A percentile compares a stretch with the other conserved stretches of the same genome.
phyloP scores from a whole-genome alignment of 108 stramenopile genomes.

The Nitzschia sp. region DNA sequence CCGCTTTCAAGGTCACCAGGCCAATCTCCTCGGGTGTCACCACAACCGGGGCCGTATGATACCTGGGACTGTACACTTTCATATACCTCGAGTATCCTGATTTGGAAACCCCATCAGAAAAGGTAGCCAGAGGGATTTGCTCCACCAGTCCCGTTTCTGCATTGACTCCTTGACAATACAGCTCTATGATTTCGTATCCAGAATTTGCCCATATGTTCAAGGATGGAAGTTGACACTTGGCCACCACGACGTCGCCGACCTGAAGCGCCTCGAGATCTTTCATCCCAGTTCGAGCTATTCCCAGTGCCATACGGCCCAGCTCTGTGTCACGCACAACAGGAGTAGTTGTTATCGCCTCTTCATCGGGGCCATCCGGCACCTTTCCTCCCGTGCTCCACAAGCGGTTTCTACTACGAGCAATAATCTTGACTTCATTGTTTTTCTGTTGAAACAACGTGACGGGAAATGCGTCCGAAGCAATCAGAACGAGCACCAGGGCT shows the following conservation, averaged over 20 bases:
- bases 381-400: not conserved
- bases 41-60: constrained; percentile 34
- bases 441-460: too few species aligned
- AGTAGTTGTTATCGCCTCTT: not conserved
- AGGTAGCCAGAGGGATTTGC: constrained; percentile 21
- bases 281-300: constrained; percentile 7
- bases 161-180: constrained; percentile 54
- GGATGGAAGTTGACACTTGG: constrained; percentile 40
- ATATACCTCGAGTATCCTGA: constrained; percentile 21
- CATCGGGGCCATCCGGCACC: not conserved
- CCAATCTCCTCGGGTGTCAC: constrained; percentile 66
- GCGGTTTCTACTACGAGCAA: too few species aligned
- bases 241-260: constrained; percentile 50
- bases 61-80: not conserved
- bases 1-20: constrained; percentile 36
- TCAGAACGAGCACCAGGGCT: too few species aligned
- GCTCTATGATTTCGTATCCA: constrained; percentile 48
- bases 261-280: constrained; percentile 21
- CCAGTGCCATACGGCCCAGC: not conserved
- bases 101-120: constrained; percentile 19
- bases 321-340: not conserved
- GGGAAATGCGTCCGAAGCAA: too few species aligned
- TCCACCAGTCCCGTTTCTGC: constrained; percentile 43
- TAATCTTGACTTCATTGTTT: too few species aligned
- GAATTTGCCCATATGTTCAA: constrained; percentile 43